Percentiles rank a stretch among this genome's conserved stretches.
Conservation (phyloP, 2,329 filamentous ascomycete species). For the Chaetomium sp. region DNA sequence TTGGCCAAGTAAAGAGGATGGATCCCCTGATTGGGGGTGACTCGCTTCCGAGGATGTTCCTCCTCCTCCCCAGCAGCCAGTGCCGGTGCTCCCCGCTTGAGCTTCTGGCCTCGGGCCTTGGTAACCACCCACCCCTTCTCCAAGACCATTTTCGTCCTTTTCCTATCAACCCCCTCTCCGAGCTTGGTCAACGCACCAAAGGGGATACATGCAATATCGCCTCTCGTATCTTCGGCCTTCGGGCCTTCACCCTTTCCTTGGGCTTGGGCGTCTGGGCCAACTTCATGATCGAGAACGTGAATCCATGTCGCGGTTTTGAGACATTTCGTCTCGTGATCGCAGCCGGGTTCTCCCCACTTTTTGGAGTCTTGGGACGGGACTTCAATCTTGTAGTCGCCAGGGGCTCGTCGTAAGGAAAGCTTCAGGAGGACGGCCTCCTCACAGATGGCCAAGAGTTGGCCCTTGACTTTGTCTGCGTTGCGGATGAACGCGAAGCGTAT, state of each 20-base stretch:
- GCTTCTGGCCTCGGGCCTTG: neutral
- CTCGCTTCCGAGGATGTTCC: neutral
- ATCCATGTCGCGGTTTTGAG: constrained; percentile 7
- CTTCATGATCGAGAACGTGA: constrained; percentile 10
- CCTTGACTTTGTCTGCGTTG: constrained; percentile 14
- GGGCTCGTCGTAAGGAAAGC: constrained; percentile 22
- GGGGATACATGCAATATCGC: constrained; percentile 15
- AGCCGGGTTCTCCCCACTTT: constrained; percentile 22
- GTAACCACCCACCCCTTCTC: constrained; percentile 23
- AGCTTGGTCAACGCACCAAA: constrained; percentile 24
- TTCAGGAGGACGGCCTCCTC: constrained; percentile 27
- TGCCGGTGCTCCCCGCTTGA: constrained; percentile 9
- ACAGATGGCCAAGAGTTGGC: constrained; percentile 23
- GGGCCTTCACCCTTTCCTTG: neutral
- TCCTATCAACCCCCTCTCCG: neutral
- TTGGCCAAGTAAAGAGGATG: neutral
- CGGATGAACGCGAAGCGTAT: constrained; percentile 8
- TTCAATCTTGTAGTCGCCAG: constrained; percentile 22
- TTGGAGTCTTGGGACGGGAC: constrained; percentile 17
- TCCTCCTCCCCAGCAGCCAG: neutral
- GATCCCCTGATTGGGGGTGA: neutral
- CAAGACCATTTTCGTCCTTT: constrained; percentile 14
- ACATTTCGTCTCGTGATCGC: constrained; percentile 5
- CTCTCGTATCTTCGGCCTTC: neutral
- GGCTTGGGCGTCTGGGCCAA: neutral